Percentiles rank a stretch among this genome's conserved stretches.
These are phyloP conservation scores for Botrytis deweyae DNA, from an alignment of 2,329 filamentous ascomycete species.

Conservation along the genomic window DNA sequence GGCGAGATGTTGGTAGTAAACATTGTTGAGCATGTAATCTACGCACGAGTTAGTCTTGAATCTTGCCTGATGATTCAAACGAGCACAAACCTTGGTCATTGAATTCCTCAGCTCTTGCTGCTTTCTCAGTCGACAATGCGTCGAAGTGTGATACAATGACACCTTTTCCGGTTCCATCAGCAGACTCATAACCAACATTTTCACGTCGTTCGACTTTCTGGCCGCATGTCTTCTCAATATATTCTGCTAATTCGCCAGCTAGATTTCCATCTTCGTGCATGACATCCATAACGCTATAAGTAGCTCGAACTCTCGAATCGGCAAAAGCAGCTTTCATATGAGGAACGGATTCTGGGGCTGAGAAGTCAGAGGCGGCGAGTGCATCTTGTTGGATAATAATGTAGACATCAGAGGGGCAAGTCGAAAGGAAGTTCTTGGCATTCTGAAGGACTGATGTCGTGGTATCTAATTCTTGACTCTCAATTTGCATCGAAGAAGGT, in stretches of 20 bases:
- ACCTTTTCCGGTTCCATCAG: slow-evolving; percentile 41
- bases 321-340: slow-evolving; percentile 44
- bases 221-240: slow-evolving; percentile 50
- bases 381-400: slow-evolving; percentile 76
- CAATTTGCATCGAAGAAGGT: slow-evolving; percentile 24
- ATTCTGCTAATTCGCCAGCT: slow-evolving; percentile 44
- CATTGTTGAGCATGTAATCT: slow-evolving; percentile 32
- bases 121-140: not conserved
- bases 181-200: slow-evolving; percentile 42
- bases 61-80: not conserved
- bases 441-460: slow-evolving; percentile 27
- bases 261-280: slow-evolving; percentile 46
- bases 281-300: slow-evolving; percentile 53
- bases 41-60: slow-evolving; percentile 11
- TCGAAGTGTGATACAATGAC: not conserved
- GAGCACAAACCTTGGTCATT: slow-evolving; percentile 48
- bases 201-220: slow-evolving; percentile 25
- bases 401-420: slow-evolving; percentile 74
- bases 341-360: slow-evolving; percentile 49
- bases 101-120: slow-evolving; percentile 46
- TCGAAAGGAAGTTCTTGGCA: slow-evolving; percentile 50
- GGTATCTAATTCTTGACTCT: slow-evolving; percentile 30
- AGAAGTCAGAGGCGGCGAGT: slow-evolving; percentile 68
- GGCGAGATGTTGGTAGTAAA: slow-evolving; percentile 41
- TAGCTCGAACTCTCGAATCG: slow-evolving; percentile 27